Evolutionary conservation across 345 rosid species (phyloP), one percentile per base, ranked within the genome.

Genomic region (Anastatica hierochuntica): DNA sequence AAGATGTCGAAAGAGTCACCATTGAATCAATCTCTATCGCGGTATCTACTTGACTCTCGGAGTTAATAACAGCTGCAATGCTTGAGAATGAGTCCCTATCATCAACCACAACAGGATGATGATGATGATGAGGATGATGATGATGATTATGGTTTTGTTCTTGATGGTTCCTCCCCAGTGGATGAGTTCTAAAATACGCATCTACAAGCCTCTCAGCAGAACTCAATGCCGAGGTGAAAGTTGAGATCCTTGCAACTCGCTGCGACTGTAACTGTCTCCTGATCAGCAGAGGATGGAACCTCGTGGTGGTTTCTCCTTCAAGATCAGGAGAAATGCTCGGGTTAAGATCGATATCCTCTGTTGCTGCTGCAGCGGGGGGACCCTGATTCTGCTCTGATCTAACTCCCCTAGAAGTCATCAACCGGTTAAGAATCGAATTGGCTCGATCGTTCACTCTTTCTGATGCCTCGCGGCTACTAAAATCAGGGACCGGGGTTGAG

Each of bases 1-100:
- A 76, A 36, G 89, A 87, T 24, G 90, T 86, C 12, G 95, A 83
- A 24, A 81, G 87, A 53, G 96, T 75, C 1, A 75, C 94, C 82
- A 76, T 62, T 36, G 96, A 87, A 72, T 87, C 90, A 21, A 81
- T 87, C 74, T 87, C 96, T 41, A 75, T 77, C 0, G 96, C 94
- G 16, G 81, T 81, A 77, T 88, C 96, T 63, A 84, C 66, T 56
- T 80, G 94, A 71, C 81, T 75, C 63, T 80, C 96, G 0, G 96
- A 84, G 80, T 88, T 82, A 67, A 88, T 88, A 19, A 71, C 90
- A 50, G 94, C 94, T 54, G 84, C 83, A 43, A 84, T 74, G 69
- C 96, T 88, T 46, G 96, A 88, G 74, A 84, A 77, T 9, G 96
- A 88, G 70, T 84, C 96, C 48, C 88, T 80, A 72, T 90, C 98